Conservation (phyloP, 441 rosid genomes). For the Gossypium gossypioides region DNA sequence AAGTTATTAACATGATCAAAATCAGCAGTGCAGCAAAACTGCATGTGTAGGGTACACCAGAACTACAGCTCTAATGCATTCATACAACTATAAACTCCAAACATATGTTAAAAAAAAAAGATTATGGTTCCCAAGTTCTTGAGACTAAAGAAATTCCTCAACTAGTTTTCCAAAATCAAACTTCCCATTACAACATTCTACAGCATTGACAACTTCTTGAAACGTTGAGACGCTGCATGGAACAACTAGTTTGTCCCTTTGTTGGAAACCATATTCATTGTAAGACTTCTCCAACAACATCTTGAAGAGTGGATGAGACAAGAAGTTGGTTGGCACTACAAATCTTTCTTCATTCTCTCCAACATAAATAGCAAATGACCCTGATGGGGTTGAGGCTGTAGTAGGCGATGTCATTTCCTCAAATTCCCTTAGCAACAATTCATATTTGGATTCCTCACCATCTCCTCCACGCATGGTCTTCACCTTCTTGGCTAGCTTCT, state of each 20-base stretch:
- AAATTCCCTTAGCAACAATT: constrained; percentile 32
- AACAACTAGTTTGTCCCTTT: constrained; percentile 47
- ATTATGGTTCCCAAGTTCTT: not conserved
- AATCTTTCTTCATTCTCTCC: constrained; percentile 60
- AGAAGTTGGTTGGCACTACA: constrained; percentile 56
- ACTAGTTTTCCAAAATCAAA: constrained; percentile 60
- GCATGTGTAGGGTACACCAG: not conserved
- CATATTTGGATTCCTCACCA: constrained; percentile 23
- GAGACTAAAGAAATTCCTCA: constrained; percentile 42
- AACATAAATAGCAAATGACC: constrained; percentile 67
- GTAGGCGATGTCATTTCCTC: constrained; percentile 13
- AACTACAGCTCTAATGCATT: not conserved
- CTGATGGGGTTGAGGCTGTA: constrained; percentile 40
- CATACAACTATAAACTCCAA: not conserved
- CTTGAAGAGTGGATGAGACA: constrained; percentile 67
- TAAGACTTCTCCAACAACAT: constrained; percentile 67
- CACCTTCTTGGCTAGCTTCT: constrained; percentile 66
- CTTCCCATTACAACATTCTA: constrained; percentile 52
- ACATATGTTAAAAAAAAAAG: not conserved
- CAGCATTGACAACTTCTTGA: constrained; percentile 56
- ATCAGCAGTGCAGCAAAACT: constrained; percentile 5
- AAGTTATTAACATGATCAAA: not conserved
- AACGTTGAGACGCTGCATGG: constrained; percentile 65
- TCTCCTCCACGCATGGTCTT: constrained; percentile 31
- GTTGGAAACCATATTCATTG: constrained; percentile 47